A percentile compares a stretch with the other conserved stretches of the same genome.
Conservation (phyloP, 306 rosid species). For the Lathyrus aphaca region DNA sequence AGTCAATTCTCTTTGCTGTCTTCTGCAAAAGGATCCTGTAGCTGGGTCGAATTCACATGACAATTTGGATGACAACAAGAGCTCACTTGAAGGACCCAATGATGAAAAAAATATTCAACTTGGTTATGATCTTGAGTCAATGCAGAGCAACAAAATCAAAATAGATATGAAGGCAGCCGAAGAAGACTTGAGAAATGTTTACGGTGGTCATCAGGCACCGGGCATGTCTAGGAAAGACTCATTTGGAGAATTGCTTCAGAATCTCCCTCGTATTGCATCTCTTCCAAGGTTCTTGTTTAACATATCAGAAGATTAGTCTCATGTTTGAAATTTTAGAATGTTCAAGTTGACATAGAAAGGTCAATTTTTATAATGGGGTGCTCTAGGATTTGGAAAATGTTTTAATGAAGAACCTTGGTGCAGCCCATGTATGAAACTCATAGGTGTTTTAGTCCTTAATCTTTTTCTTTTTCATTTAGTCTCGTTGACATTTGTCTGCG, state of each 20-base stretch:
- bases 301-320: constrained; percentile 59
- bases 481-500: not conserved
- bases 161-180: constrained; percentile 42
- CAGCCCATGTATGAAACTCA: not conserved
- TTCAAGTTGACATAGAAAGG: constrained; percentile 3
- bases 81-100: constrained; percentile 38
- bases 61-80: constrained; percentile 37
- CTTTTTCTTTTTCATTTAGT: too few species aligned
- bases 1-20: constrained; percentile 86
- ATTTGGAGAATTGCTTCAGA: constrained; percentile 67
- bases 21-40: constrained; percentile 72
- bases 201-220: constrained; percentile 51
- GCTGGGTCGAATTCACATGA: constrained; percentile 44
- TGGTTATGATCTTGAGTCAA: constrained; percentile 5
- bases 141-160: constrained; percentile 3
- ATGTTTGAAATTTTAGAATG: constrained; percentile 5
- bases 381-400: constrained; percentile 66
- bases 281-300: constrained; percentile 78
- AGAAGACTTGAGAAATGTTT: constrained; percentile 49
- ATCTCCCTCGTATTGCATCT: constrained; percentile 81
- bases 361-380: constrained; percentile 33
- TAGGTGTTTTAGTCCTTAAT: not conserved
- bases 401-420: constrained; percentile 72
- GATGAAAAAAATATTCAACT: constrained; percentile 35
- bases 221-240: constrained; percentile 90